Conservation (phyloP, 2,329 filamentous ascomycete genomes). For the Trichoderma koningiopsis region DNA sequence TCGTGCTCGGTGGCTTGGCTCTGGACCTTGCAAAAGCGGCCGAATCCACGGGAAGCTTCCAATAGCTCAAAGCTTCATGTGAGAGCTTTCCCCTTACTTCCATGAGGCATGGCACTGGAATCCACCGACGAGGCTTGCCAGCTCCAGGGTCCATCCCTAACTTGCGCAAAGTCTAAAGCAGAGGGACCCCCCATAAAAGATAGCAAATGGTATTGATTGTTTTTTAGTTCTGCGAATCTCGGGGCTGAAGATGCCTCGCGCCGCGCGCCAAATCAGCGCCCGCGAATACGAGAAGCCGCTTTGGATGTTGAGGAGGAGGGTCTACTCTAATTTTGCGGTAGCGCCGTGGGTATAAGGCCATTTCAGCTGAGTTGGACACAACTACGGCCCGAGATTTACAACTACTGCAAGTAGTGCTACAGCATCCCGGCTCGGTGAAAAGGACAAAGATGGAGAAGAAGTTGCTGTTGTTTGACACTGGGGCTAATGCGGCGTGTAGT, state of each 20-base stretch:
- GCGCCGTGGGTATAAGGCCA: background rate
- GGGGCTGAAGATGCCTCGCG: slow-evolving; percentile 3
- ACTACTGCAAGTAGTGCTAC: background rate
- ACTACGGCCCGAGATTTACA: background rate
- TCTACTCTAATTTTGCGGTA: slow-evolving; percentile 3
- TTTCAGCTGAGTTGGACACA: background rate
- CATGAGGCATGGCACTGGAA: background rate
- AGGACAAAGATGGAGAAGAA: background rate
- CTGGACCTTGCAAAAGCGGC: background rate
- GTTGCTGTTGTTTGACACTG: background rate
- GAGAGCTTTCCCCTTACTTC: background rate
- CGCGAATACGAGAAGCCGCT: slow-evolving; percentile 20
- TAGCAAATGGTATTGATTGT: background rate
- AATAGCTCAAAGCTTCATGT: background rate
- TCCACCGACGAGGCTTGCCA: slow-evolving; percentile 1
- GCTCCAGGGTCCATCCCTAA: slow-evolving; percentile 23
- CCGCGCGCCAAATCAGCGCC: slow-evolving; percentile 11
- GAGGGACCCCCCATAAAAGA: background rate
- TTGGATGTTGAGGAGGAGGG: slow-evolving; percentile 10
- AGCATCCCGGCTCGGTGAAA: background rate
- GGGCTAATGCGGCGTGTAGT: background rate
- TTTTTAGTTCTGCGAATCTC: background rate
- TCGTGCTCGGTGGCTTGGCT: background rate
- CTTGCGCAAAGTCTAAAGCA: slow-evolving; percentile 1
- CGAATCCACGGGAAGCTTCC: background rate